These are phyloP conservation scores for Annona cherimola DNA, from an alignment of 164 flowering plant genomes.

Conservation along the genomic window DNA sequence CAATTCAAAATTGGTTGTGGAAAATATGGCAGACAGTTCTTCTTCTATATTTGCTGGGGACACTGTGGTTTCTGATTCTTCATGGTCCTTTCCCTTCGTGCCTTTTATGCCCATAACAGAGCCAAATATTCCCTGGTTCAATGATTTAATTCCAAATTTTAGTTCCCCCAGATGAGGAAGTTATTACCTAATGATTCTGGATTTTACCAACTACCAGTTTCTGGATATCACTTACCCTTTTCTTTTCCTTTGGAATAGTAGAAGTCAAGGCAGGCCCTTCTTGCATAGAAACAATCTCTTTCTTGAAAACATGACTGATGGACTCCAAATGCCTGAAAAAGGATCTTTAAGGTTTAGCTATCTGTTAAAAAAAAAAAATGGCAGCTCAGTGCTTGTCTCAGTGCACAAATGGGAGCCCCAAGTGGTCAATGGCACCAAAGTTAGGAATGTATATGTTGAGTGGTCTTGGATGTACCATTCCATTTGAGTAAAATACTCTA, in stretches of 20 bases:
- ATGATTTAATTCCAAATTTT: conserved; percentile 2
- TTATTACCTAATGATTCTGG: not conserved
- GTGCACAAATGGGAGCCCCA: not conserved
- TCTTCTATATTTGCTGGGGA: conserved; percentile 38
- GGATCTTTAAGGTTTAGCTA: not conserved
- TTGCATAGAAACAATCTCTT: conserved; percentile 28
- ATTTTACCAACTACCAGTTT: not conserved
- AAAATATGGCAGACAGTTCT: conserved; percentile 53
- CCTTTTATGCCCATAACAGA: conserved; percentile 54
- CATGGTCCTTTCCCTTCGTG: conserved; percentile 43
- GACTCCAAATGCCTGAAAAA: conserved; percentile 45
- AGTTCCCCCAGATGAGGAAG: not conserved
- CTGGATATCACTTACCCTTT: conserved; percentile 42
- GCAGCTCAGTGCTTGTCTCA: not conserved
- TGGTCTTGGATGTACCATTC: too few species aligned
- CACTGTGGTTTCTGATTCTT: conserved; percentile 39
- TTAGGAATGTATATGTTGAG: too few species aligned
- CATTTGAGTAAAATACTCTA: too few species aligned
- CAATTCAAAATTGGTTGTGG: conserved; percentile 47
- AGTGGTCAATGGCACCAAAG: not conserved
- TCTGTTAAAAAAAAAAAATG: not conserved
- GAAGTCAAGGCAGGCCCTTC: conserved; percentile 27
- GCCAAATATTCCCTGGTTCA: conserved; percentile 59
- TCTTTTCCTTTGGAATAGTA: conserved; percentile 60
- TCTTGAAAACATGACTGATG: conserved; percentile 42